These are phyloP conservation scores for Singerocomus inundabilis DNA, from an alignment of 1,284 basidiomycete species.

Conservation along the genomic window DNA sequence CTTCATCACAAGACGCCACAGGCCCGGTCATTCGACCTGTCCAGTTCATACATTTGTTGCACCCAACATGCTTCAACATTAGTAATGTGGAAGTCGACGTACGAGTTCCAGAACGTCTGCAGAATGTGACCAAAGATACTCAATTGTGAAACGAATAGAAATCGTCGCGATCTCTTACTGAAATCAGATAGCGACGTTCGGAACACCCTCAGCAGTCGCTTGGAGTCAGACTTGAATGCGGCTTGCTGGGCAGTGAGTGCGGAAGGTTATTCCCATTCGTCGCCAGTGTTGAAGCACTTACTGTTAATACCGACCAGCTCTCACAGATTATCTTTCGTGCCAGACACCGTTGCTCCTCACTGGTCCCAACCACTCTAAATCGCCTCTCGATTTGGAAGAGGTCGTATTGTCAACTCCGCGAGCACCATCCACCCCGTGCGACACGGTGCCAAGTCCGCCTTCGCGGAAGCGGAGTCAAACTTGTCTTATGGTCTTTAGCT, in stretches of 20 bases:
- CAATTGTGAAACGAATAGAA: background rate
- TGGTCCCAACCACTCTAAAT: slow-evolving; percentile 12
- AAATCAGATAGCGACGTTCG: background rate
- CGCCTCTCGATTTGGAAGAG: slow-evolving; percentile 33
- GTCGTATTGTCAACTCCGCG: slow-evolving; percentile 29
- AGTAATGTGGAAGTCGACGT: slow-evolving; percentile 10
- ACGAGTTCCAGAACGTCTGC: background rate
- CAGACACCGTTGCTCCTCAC: background rate
- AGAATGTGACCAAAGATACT: background rate
- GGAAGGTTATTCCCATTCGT: background rate
- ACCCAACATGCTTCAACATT: background rate
- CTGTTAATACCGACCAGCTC: background rate
- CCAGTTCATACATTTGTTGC: background rate
- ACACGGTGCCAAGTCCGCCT: slow-evolving; percentile 25
- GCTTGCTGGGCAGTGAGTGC: background rate
- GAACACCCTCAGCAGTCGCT: background rate
- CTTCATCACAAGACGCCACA: background rate
- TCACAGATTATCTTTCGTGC: background rate
- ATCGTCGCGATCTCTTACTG: background rate
- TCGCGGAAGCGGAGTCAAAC: slow-evolving; percentile 34
- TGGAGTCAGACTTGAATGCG: background rate
- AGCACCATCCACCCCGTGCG: slow-evolving; percentile 19
- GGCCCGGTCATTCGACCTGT: background rate
- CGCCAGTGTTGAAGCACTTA: background rate
- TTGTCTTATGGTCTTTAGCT: background rate